Conservation (phyloP, 176 grass and related monocot genomes). For the Ampelocalamus luodianensis region DNA sequence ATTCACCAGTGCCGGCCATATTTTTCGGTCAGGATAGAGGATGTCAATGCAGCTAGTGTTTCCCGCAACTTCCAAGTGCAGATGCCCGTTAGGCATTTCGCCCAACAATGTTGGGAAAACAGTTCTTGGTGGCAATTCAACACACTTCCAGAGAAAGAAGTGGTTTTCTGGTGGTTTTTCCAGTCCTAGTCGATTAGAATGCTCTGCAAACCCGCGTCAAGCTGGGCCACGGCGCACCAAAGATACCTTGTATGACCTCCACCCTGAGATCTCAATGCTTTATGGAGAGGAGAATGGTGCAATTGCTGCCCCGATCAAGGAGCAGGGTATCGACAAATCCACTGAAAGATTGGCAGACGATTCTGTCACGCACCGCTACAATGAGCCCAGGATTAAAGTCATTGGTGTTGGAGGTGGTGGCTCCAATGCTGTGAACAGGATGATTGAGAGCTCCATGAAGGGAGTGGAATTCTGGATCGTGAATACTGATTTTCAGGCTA, state of each 20-base stretch:
- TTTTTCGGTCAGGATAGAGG: slow-evolving; percentile 2
- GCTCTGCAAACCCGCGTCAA: slow-evolving; percentile 49
- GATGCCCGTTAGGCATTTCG: slow-evolving; percentile 15
- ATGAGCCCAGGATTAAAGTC: slow-evolving; percentile 81
- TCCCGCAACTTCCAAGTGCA: slow-evolving; percentile 14
- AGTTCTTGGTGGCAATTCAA: not conserved
- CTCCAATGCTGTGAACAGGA: slow-evolving; percentile 87
- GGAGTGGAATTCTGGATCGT: slow-evolving; percentile 91
- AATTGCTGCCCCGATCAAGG: slow-evolving; percentile 47
- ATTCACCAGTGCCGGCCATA: not conserved
- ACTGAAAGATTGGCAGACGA: slow-evolving; percentile 38
- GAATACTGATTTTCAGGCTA: slow-evolving; percentile 89
- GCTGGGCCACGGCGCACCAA: slow-evolving; percentile 44
- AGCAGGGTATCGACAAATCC: not conserved
- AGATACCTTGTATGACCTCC: slow-evolving; percentile 66
- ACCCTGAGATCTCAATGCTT: slow-evolving; percentile 75
- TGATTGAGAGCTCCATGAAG: slow-evolving; percentile 82
- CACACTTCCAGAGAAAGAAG: slow-evolving; percentile 34
- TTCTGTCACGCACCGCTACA: slow-evolving; percentile 52
- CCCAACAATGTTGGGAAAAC: slow-evolving; percentile 3
- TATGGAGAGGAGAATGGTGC: slow-evolving; percentile 53
- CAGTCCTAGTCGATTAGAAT: slow-evolving; percentile 22
- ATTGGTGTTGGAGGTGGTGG: slow-evolving; percentile 85
- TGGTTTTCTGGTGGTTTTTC: not conserved
- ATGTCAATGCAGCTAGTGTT: slow-evolving; percentile 42